Evolutionary conservation across 2,329 filamentous ascomycete genomes (phyloP), one percentile per base, ranked within the genome.

Genomic region (Graphilbum fragrans): DNA sequence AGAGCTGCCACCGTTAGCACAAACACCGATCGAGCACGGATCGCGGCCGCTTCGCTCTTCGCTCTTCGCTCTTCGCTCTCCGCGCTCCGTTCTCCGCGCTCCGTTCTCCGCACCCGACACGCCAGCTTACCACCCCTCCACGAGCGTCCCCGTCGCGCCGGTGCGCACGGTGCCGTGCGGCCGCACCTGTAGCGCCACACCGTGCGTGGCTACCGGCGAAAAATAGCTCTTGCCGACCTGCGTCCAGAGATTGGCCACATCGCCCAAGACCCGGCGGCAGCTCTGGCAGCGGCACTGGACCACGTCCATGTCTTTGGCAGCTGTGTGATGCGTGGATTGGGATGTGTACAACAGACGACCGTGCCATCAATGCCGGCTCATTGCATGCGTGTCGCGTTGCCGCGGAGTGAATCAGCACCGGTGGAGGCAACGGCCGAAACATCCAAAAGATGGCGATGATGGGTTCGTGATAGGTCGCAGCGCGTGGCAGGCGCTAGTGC

Each of bases 141-240:
- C 54, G 18, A 66, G 45, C 1, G 61, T 65, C 4, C 53, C 49
- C 29, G 46, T 48, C 32, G 61, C 56, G 25, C 61, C 63, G 0
- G 49, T 19, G 6, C 58, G 46, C 7, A 55, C 27, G 5, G 46
- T 32, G 14, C 59, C 59, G 1, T 52, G 47, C 22, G 45, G 41
- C 17, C 41, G 29, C 16, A 59, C 41, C 3, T 51, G 45, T 4
- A 55, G 45, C 11, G 45, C 44, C 33, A 50, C 41, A 3, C 50
- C 48, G 4, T 52, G 33, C 19, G 53, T 45, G 5, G 59, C 43
- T 11, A 58, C 49, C 5, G 62, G 62, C n/a, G 58, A 61, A 40
- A 62, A 56, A 43, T 64, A 63, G 19, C 54, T 56, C 37, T 60
- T 62, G 34, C 59, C 61, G 25, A 67, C 55, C 45, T 63, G 55